Conservation (phyloP, 768 basidiomycete species). For the Leucocoprinus leucothites region DNA sequence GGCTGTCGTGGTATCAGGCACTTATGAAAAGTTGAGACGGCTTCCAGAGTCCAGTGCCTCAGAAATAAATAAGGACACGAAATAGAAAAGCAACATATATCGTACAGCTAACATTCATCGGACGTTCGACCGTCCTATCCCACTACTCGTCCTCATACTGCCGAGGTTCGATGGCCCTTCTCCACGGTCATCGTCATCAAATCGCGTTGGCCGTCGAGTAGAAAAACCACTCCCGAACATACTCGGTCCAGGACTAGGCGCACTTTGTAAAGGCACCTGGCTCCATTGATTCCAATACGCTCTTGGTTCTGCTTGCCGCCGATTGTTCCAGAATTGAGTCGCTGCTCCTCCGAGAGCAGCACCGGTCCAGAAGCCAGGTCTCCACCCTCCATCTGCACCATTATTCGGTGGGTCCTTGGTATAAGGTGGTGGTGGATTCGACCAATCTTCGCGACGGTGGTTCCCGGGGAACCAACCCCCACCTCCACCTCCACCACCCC, state of each 20-base stretch:
- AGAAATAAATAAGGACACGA: no score
- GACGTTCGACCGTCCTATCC: constrained; percentile 74
- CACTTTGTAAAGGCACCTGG: constrained; percentile 16
- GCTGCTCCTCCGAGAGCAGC: constrained; percentile 71
- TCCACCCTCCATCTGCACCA: constrained; percentile 36
- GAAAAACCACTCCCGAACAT: constrained; percentile 18
- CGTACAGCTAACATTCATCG: constrained; percentile 36
- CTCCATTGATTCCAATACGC: constrained; percentile 20
- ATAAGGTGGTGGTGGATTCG: constrained; percentile 53
- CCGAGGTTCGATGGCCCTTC: constrained; percentile 73
- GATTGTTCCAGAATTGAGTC: constrained; percentile 49
- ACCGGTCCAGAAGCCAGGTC: constrained; percentile 86
- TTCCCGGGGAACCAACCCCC: constrained; percentile 54
- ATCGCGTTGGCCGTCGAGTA: constrained; percentile 21
- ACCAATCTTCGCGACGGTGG: constrained; percentile 30
- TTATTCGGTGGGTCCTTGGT: constrained; percentile 34
- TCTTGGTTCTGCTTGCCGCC: constrained; percentile 21
- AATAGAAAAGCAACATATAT: no score
- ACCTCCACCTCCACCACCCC: constrained; percentile 35
- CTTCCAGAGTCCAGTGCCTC: no score
- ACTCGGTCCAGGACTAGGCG: constrained; percentile 8
- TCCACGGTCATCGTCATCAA: constrained; percentile 50
- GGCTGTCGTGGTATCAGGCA: no score
- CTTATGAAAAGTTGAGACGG: no score
- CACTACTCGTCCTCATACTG: constrained; percentile 71